Conservation (phyloP, 176 grass and related monocot genomes). For the Oryza punctata region DNA sequence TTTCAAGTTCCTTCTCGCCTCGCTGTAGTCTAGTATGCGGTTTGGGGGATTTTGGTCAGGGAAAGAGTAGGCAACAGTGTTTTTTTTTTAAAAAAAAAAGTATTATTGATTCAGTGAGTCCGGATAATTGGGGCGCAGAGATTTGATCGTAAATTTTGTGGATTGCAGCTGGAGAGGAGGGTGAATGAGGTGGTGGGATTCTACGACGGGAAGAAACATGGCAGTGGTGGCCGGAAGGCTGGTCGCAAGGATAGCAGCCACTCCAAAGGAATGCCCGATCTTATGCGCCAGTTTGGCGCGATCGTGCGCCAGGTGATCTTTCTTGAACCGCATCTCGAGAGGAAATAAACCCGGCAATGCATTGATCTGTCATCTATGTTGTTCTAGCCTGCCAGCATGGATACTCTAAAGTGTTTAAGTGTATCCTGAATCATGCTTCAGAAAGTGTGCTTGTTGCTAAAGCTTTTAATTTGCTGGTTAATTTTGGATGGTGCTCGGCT, state of each 20-base stretch:
- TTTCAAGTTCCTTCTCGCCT: not conserved
- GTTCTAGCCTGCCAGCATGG: not conserved
- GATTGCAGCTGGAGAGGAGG: slow-evolving; percentile 61
- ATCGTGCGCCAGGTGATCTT: slow-evolving; percentile 73
- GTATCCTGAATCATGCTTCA: not conserved
- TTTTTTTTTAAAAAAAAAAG: too few species aligned
- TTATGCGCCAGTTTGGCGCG: slow-evolving; percentile 66
- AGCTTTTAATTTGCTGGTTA: not conserved
- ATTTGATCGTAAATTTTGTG: slow-evolving; percentile 9
- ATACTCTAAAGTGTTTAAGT: not conserved
- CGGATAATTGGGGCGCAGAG: not conserved
- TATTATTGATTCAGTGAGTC: too few species aligned
- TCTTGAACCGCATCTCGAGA: not conserved
- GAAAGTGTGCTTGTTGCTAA: not conserved
- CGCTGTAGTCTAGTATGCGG: not conserved
- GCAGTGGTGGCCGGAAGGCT: slow-evolving; percentile 42
- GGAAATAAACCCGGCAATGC: not conserved
- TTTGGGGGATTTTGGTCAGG: not conserved
- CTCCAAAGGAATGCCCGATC: slow-evolving; percentile 66
- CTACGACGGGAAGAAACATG: slow-evolving; percentile 60
- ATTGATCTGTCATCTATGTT: not conserved
- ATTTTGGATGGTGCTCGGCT: not conserved
- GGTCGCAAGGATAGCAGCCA: slow-evolving; percentile 42
- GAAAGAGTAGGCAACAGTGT: not conserved
- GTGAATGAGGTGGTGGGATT: slow-evolving; percentile 64